Evolutionary conservation across 78 protist genomes (phyloP).

Genomic region (Dictyostelium discoideum): dicty_2.7 NC_007090.3:2541001-2541500

Average conservation of each 20-base stretch:
- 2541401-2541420: not conserved
- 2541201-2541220: conserved; percentile 18
- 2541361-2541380: not conserved
- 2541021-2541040: not conserved
- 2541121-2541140: conserved; percentile 1
- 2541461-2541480: not conserved
- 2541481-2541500: not conserved
- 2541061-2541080: not conserved
- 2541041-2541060: not conserved
- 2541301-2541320: not conserved
- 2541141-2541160: not conserved
- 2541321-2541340: not conserved
- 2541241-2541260: conserved; percentile 1
- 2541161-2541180: not conserved
- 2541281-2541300: conserved; percentile 32
- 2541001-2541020: not conserved
- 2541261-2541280: not conserved
- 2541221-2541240: conserved; percentile 33
- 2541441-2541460: not conserved
- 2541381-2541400: not conserved
- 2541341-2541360: conserved; percentile 18
- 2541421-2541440: not conserved
- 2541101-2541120: conserved; percentile 14
- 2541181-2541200: not conserved
- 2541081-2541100: conserved; percentile 29